Percentiles rank a stretch among this genome's conserved stretches.
Conservation (phyloP, 1,284 basidiomycete genomes). For the Grifola frondosa region DNA sequence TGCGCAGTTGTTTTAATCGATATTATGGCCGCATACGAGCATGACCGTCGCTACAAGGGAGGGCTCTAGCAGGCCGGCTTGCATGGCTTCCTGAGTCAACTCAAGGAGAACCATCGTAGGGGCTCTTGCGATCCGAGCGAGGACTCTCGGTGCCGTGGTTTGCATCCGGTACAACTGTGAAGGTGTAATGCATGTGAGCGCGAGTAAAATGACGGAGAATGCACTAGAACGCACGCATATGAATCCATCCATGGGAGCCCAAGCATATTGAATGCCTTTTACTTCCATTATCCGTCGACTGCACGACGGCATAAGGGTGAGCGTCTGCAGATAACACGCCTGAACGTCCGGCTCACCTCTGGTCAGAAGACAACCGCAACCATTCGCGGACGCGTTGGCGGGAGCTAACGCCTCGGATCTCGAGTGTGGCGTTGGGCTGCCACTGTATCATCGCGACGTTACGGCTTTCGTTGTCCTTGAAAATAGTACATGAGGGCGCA, state of each 20-base stretch:
- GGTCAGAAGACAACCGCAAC: conserved; percentile 52
- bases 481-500: conserved; percentile 51
- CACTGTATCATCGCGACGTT: conserved; percentile 60
- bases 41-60: conserved; percentile 37
- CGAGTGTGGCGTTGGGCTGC: conserved; percentile 52
- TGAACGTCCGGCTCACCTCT: conserved; percentile 40
- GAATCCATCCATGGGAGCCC: conserved; percentile 42
- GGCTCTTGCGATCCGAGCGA: conserved; percentile 31
- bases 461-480: conserved; percentile 49
- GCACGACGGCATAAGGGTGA: background rate
- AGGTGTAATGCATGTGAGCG: background rate
- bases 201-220: background rate
- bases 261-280: conserved; percentile 39
- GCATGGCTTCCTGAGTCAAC: conserved; percentile 33
- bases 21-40: conserved; percentile 35
- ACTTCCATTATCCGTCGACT: conserved; percentile 46
- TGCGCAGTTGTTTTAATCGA: conserved; percentile 27
- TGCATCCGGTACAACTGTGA: conserved; percentile 33
- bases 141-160: conserved; percentile 27
- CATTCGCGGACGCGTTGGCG: conserved; percentile 53
- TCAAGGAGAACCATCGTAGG: conserved; percentile 32
- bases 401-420: conserved; percentile 49
- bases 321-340: background rate
- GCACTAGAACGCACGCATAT: conserved; percentile 38
- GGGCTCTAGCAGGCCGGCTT: conserved; percentile 33